A percentile compares a stretch with the other conserved stretches of the same genome.
phyloP scores from a whole-genome alignment of 1,284 basidiomycete genomes.

The Mycena sp. region DNA sequence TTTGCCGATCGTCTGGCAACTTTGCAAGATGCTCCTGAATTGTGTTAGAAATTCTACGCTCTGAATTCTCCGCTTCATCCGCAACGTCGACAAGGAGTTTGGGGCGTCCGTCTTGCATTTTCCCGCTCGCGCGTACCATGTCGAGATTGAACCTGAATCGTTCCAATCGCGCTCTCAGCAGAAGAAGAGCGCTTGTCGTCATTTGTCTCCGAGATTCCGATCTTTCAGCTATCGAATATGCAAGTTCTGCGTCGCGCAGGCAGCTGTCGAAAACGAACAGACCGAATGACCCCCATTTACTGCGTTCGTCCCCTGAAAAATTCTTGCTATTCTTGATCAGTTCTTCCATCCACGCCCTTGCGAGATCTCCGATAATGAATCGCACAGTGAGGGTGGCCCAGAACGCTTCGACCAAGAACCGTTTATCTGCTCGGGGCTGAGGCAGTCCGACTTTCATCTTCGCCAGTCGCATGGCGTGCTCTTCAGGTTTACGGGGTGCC shows the following conservation, averaged over 20 bases:
- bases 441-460: conserved; percentile 61
- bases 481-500: conserved; percentile 53
- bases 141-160: conserved; percentile 50
- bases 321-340: conserved; percentile 19
- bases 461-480: conserved; percentile 60
- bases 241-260: conserved; percentile 50
- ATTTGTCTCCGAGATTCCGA: conserved; percentile 52
- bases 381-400: conserved; percentile 59
- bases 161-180: conserved; percentile 54
- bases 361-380: conserved; percentile 54
- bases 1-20: conserved; percentile 37
- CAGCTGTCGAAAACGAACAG: conserved; percentile 53
- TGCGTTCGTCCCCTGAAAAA: conserved; percentile 31
- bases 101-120: conserved; percentile 22
- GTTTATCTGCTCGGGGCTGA: conserved; percentile 62
- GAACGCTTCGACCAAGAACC: conserved; percentile 67
- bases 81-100: conserved; percentile 22
- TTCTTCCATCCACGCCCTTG: conserved; percentile 43
- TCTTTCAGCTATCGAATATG: conserved; percentile 47
- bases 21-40: conserved; percentile 35
- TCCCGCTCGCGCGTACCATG: conserved; percentile 41
- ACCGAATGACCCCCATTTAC: conserved; percentile 51
- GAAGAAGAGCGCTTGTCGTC: conserved; percentile 50
- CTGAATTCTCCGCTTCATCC: conserved; percentile 23
- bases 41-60: conserved; percentile 27